A percentile compares a stretch with the other conserved stretches of the same genome.
phyloP scores from a whole-genome alignment of 192 early-diverging fungal species.

The Phlyctochytrium bullatum region DNA sequence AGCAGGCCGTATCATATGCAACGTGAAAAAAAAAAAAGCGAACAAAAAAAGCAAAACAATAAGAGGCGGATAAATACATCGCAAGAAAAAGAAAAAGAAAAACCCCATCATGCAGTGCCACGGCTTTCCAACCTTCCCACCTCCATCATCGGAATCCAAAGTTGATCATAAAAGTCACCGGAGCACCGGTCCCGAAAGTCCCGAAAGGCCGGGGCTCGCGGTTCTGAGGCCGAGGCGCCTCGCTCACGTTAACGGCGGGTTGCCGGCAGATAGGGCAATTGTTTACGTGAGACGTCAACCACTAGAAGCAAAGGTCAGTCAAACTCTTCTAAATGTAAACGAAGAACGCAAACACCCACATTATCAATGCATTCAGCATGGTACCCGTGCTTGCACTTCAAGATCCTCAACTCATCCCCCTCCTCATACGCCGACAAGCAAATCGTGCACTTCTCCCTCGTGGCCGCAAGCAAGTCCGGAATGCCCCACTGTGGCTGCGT shows the following conservation, averaged over 20 bases:
- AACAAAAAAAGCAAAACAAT: too few relatives aligned
- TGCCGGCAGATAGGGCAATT: slow-evolving; percentile 44
- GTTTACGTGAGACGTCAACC: slow-evolving; percentile 41
- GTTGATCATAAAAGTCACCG: too few relatives aligned
- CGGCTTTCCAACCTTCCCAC: too few relatives aligned
- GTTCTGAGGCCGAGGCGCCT: too few relatives aligned
- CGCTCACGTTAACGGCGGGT: slow-evolving; percentile 31
- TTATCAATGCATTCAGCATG: slow-evolving; percentile 48
- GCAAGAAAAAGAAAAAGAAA: too few relatives aligned
- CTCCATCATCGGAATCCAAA: too few relatives aligned
- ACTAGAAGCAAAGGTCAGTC: slow-evolving; percentile 15
- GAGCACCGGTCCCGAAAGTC: too few relatives aligned
- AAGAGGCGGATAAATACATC: too few relatives aligned
- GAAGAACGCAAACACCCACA: neutral
- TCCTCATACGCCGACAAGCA: slow-evolving; percentile 45
- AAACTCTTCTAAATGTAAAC: neutral
- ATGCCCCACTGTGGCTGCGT: slow-evolving; percentile 2
- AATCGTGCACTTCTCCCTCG: slow-evolving; percentile 46
- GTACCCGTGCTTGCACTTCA: slow-evolving; percentile 48
- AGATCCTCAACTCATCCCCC: slow-evolving; percentile 42
- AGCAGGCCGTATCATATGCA: too few relatives aligned
- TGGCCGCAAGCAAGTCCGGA: slow-evolving; percentile 32
- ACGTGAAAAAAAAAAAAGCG: too few relatives aligned
- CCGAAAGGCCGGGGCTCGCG: too few relatives aligned
- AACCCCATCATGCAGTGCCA: too few relatives aligned